These are phyloP conservation scores for Aspergillus eucalypticola DNA, from an alignment of 2,329 filamentous ascomycete species.

Conservation along the genomic window DNA sequence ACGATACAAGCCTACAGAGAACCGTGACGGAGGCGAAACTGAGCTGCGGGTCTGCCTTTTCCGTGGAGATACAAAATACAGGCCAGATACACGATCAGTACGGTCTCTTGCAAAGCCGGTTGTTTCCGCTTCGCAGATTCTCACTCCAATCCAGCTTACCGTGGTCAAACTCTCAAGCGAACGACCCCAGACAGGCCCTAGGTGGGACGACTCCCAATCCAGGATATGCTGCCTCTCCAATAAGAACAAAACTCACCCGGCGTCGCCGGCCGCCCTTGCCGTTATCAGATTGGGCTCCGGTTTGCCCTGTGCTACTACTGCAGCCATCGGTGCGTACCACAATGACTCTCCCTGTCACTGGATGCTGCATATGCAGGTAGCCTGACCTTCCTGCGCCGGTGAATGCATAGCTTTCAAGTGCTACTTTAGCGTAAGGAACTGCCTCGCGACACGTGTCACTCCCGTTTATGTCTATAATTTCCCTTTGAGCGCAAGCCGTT, in stretches of 20 bases:
- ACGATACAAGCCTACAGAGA: background rate
- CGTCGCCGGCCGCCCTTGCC: background rate
- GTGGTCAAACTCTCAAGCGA: background rate
- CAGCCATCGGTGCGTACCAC: background rate
- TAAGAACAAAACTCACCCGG: background rate
- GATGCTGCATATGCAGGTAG: background rate
- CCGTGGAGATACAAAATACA: background rate
- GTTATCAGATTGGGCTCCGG: conserved; percentile 6
- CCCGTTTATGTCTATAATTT: background rate
- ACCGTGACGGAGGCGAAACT: conserved; percentile 1
- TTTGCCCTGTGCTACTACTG: conserved; percentile 4
- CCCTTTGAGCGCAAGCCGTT: background rate
- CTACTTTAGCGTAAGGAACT: background rate
- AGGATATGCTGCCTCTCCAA: conserved; percentile 4
- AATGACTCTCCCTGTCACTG: background rate
- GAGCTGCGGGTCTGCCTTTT: background rate
- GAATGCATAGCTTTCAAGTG: background rate
- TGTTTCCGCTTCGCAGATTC: conserved; percentile 2
- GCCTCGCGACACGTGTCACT: conserved; percentile 8
- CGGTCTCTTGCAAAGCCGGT: background rate
- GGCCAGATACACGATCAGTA: background rate
- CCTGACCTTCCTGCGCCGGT: background rate
- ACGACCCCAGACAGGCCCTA: conserved; percentile 4
- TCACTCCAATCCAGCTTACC: background rate
- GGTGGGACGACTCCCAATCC: conserved; percentile 4